A percentile compares a stretch with the other conserved stretches of the same genome.
Conservation (phyloP, 805 yeast species). For the Yamadazyma nakazawae region DNA sequence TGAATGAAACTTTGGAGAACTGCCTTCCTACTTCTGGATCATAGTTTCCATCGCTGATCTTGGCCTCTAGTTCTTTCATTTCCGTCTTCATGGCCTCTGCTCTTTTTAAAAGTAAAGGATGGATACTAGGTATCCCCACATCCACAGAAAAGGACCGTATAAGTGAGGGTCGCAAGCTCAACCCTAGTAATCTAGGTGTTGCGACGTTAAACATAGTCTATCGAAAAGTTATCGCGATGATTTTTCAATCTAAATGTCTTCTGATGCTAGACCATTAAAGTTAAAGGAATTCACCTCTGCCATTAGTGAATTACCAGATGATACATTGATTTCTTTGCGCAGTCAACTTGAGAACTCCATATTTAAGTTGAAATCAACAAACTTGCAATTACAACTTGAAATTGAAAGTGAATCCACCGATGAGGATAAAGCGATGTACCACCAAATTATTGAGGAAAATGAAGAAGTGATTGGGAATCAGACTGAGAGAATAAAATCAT, state of each 20-base stretch:
- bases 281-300: constrained; percentile 48
- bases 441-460: constrained; percentile 58
- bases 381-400: constrained; percentile 43
- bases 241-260: constrained; percentile 18
- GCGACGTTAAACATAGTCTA: background rate
- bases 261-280: constrained; percentile 22
- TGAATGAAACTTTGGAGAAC: constrained; percentile 29
- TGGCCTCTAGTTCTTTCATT: constrained; percentile 24
- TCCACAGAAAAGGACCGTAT: background rate
- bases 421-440: constrained; percentile 49
- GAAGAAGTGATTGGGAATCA: constrained; percentile 52
- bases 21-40: constrained; percentile 32
- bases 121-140: constrained; percentile 24
- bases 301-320: constrained; percentile 51
- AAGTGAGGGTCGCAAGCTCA: background rate
- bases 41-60: constrained; percentile 27
- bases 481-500: constrained; percentile 39
- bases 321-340: constrained; percentile 17
- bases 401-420: constrained; percentile 21
- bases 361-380: constrained; percentile 49
- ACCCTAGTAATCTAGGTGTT: background rate
- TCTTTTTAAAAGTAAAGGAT: constrained; percentile 38
- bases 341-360: constrained; percentile 37
- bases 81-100: constrained; percentile 32
- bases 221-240: background rate